Conservation (phyloP, 306 rosid species). For the Fragaria vesca region DNA sequence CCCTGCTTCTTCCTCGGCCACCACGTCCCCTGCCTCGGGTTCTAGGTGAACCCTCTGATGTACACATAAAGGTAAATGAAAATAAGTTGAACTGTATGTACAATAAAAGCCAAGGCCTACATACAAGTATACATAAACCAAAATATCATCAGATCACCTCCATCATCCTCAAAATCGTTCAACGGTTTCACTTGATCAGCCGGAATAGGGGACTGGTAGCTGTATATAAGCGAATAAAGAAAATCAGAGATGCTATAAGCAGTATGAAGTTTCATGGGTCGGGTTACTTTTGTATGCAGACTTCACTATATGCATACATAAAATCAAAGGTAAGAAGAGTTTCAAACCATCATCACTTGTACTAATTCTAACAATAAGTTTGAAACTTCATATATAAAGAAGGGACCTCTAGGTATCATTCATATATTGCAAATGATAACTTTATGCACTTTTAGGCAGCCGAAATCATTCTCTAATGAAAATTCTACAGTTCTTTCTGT, state of each 20-base stretch:
- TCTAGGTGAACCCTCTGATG: constrained; percentile 67
- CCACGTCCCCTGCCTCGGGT: constrained; percentile 66
- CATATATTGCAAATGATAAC: not conserved
- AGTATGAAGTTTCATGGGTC: not conserved
- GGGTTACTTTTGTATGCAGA: not conserved
- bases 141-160: constrained; percentile 46
- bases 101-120: constrained; percentile 1
- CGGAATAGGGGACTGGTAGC: constrained; percentile 83
- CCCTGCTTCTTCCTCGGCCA: constrained; percentile 62
- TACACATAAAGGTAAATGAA: constrained; percentile 25
- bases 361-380: not conserved
- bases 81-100: constrained; percentile 1
- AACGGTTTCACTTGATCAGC: constrained; percentile 80
- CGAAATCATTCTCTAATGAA: not conserved
- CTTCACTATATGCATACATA: not conserved
- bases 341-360: not conserved
- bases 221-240: constrained; percentile 25
- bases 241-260: constrained; percentile 9
- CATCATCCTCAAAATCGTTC: constrained; percentile 70
- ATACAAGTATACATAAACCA: constrained; percentile 6
- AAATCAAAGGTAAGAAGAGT: not conserved
- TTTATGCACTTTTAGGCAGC: not conserved
- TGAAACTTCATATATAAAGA: not conserved
- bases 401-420: not conserved
- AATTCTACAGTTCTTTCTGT: not conserved